Base-by-base conservation (phyloP, 1,284 basidiomycete genomes). In the Lentinus polychrous region DNA sequence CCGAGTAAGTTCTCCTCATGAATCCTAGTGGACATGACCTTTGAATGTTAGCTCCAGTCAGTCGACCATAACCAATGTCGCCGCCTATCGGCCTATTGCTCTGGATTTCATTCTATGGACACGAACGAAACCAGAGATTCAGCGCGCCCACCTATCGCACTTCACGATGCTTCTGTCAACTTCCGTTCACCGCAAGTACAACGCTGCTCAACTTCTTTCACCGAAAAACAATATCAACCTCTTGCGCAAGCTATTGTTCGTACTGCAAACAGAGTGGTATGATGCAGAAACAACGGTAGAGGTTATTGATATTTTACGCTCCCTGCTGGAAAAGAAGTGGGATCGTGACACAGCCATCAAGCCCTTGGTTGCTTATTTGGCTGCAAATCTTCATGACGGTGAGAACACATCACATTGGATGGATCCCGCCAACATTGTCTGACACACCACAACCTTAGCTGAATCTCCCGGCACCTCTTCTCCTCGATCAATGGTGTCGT, bases 91-190 rank as follows among this genome's bases (percentile, higher is more conserved):
- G 40, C 77, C 86, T 1, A 76, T 97, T 38, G 87, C 91, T 0
- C 78, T 97, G 2, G 91, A 96, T 60, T 91, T 96, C 56, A 85
- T 92, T 51, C 78, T 97, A 5, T 98, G 94, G 94, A 79, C 89
- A 0, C 76, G 69, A 22, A 83, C 90, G 0, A 69, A 73, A 1
- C 59, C 68, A 3, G 83, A 85, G 35, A 82, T 97, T 22, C 88
- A 92, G 59, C 72, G 71, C 2, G 75, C 82, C 14, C 86, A 94
- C 59, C 73, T 94, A 0, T 81, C 86, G 42, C 90, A 96, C 61
- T 93, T 96, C 59, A 65, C 73, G 1, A 82, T 78, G 10, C 76
- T 97, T 6, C 66, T 95, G 10, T 67, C 79, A 48, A 72, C 74
- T 0, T 94, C 88, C 51, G 79, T 82, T 49, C 83, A 85, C 62